These are phyloP conservation scores for Blastocystis hominis DNA, from an alignment of 352 stramenopile species.

Conservation along the genomic window DNA sequence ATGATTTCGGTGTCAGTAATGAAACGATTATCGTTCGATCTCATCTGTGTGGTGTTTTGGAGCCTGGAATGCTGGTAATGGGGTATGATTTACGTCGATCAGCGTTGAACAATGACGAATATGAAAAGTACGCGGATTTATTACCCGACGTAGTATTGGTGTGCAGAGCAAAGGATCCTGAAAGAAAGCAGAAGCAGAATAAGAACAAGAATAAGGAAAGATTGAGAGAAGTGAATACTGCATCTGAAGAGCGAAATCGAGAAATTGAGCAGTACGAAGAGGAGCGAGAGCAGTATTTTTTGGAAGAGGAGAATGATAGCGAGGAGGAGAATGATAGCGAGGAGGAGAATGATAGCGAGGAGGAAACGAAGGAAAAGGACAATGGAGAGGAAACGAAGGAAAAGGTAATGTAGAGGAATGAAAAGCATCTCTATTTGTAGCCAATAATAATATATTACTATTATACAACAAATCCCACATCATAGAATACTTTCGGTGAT, in stretches of 20 bases:
- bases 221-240: neutral
- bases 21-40: neutral
- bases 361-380: neutral
- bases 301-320: conserved; percentile 15
- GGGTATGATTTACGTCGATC: conserved; percentile 90
- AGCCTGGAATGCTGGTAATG: conserved; percentile 86
- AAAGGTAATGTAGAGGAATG: neutral
- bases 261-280: conserved; percentile 54
- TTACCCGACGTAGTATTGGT: conserved; percentile 47
- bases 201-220: conserved; percentile 3
- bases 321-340: too few species aligned
- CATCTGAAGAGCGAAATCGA: neutral
- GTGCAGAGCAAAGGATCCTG: neutral
- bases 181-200: conserved; percentile 34
- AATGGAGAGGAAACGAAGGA: neutral
- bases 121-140: conserved; percentile 2
- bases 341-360: too few species aligned
- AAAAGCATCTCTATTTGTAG: neutral
- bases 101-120: conserved; percentile 84
- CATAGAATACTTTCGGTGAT: too few species aligned
- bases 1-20: neutral
- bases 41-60: conserved; percentile 52
- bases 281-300: conserved; percentile 12
- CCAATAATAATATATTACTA: neutral
- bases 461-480: neutral